Conservation (phyloP, 768 basidiomycete species). For the Mycena vitilis region DNA sequence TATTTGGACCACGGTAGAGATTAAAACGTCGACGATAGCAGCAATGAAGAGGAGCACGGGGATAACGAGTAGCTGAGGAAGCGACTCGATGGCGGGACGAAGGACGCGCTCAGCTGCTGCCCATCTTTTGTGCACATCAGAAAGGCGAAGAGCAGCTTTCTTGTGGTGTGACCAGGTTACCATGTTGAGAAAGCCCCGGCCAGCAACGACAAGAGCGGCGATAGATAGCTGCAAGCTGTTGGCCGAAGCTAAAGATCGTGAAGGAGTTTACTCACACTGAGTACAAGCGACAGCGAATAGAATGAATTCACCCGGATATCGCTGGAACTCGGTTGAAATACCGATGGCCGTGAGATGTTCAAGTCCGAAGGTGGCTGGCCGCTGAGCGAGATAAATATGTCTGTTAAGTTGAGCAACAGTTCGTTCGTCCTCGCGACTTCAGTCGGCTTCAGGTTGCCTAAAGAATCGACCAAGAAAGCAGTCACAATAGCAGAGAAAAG, state of each 20-base stretch:
- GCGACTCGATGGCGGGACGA: conserved; percentile 30
- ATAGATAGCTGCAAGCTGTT: conserved; percentile 22
- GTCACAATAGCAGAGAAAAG: conserved; percentile 38
- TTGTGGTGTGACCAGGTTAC: conserved; percentile 27
- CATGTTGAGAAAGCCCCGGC: conserved; percentile 33
- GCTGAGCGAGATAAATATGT: conserved; percentile 11
- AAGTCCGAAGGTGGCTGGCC: not conserved
- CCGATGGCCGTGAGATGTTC: not conserved
- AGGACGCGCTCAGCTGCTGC: conserved; percentile 19
- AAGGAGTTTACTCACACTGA: conserved; percentile 20
- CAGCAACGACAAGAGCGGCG: conserved; percentile 33
- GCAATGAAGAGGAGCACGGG: conserved; percentile 34
- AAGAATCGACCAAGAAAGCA: conserved; percentile 33
- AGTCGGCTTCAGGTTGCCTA: conserved; percentile 15
- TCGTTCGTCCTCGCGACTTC: conserved; percentile 13
- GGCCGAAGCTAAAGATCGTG: not conserved
- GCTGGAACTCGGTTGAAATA: conserved; percentile 25
- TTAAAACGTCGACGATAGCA: conserved; percentile 31
- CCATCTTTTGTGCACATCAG: conserved; percentile 35
- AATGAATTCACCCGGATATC: conserved; percentile 32
- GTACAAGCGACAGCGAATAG: conserved; percentile 32
- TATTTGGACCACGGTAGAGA: conserved; percentile 14
- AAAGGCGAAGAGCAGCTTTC: conserved; percentile 12
- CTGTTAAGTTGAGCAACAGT: conserved; percentile 25
- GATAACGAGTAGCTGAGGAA: conserved; percentile 28